Conservation (phyloP, 129 eudicot genomes). For the Pseudognaphalium luteoalbum region DNA sequence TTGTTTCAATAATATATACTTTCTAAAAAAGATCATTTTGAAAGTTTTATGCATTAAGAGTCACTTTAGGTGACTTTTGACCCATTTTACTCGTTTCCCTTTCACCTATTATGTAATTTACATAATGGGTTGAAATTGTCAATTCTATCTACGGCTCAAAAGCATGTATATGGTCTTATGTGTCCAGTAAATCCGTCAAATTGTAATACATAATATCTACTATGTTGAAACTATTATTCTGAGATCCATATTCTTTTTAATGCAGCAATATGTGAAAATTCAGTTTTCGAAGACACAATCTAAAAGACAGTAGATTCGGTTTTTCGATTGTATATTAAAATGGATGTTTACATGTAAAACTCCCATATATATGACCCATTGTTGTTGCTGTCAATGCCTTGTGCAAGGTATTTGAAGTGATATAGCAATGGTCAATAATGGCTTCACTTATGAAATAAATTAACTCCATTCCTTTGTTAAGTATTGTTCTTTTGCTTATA, state of each 20-base stretch:
- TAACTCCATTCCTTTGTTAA: neutral
- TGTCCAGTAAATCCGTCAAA: neutral
- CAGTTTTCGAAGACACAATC: neutral
- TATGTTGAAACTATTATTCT: neutral
- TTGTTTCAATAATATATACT: neutral
- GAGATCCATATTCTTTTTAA: neutral
- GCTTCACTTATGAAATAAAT: constrained; percentile 18
- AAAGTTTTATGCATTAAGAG: neutral
- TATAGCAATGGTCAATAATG: neutral
- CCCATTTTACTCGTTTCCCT: neutral
- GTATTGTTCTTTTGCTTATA: neutral
- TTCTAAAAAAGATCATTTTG: neutral
- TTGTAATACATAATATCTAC: neutral
- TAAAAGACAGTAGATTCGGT: neutral
- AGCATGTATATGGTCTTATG: no score
- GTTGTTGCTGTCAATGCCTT: constrained; percentile 2
- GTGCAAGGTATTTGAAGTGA: neutral
- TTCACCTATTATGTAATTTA: no score
- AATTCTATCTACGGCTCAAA: no score
- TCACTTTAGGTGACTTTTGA: no score
- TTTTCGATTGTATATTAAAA: constrained; percentile 4
- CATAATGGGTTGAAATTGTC: neutral
- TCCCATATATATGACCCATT: neutral
- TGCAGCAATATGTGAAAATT: constrained; percentile 20
- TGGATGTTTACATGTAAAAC: constrained; percentile 7